Conservation (phyloP, 2,329 filamentous ascomycete genomes). For the Pestalotiopsis sp. region DNA sequence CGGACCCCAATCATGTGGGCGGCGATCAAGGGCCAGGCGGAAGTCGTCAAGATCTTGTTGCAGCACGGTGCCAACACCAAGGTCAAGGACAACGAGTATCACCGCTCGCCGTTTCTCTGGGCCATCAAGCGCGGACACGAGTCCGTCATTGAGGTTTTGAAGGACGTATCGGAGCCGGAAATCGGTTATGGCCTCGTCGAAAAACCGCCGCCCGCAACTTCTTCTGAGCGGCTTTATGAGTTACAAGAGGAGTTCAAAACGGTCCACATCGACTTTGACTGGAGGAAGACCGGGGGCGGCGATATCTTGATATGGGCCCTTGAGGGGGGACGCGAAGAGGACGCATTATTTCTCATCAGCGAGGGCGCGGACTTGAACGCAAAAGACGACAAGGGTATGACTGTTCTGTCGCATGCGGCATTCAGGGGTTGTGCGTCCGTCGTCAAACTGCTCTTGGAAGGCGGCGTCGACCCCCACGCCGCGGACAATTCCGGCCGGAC, state of each 20-base stretch:
- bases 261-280: neutral
- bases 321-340: neutral
- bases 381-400: neutral
- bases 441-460: neutral
- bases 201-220: neutral
- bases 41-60: neutral
- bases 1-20: neutral
- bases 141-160: neutral
- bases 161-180: neutral
- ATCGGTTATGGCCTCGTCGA: neutral
- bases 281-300: neutral
- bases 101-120: neutral
- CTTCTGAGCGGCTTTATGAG: neutral
- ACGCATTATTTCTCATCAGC: neutral
- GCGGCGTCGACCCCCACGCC: neutral
- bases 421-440: neutral
- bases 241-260: neutral
- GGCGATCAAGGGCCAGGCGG: neutral
- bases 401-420: neutral
- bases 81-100: neutral
- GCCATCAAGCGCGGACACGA: neutral
- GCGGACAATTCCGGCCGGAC: neutral
- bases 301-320: neutral
- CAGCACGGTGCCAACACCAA: neutral
- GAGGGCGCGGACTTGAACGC: neutral